These are phyloP conservation scores for Clavaria fumosa DNA, from an alignment of 768 basidiomycete species.

Conservation along the genomic window DNA sequence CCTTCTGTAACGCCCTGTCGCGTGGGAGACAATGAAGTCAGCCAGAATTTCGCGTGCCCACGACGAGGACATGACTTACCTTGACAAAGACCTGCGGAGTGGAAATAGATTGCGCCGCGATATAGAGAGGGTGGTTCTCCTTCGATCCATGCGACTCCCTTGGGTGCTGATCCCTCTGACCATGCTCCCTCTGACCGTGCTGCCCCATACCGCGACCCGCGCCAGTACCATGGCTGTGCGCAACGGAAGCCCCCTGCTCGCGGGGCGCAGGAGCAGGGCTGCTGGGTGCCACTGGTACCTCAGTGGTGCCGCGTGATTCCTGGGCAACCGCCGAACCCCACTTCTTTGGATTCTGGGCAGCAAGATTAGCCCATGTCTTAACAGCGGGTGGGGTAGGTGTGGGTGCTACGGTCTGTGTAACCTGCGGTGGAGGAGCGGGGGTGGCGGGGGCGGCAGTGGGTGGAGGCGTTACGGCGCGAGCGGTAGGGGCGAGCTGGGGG, in stretches of 20 bases:
- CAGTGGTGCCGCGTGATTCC: constrained; percentile 62
- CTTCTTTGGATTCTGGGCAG: constrained; percentile 65
- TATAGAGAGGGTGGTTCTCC: constrained; percentile 29
- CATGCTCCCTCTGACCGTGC: constrained; percentile 10
- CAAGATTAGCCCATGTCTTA: constrained; percentile 86
- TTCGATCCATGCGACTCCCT: constrained; percentile 10
- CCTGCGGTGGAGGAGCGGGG: constrained; percentile 17
- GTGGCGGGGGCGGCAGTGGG: constrained; percentile 19
- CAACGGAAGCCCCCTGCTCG: constrained; percentile 21
- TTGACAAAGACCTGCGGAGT: constrained; percentile 88
- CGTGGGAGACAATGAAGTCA: too few species aligned
- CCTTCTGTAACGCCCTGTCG: constrained; percentile 59
- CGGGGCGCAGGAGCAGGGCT: constrained; percentile 23
- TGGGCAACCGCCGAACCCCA: constrained; percentile 77
- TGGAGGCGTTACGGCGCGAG: too few species aligned
- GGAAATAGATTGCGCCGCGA: constrained; percentile 46
- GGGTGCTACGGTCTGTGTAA: constrained; percentile 5
- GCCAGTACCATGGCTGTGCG: constrained; percentile 13
- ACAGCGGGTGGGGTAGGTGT: constrained; percentile 34
- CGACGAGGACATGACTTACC: too few species aligned
- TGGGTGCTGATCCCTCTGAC: constrained; percentile 21
- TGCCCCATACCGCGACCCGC: constrained; percentile 22
- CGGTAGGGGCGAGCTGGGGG: constrained; percentile 12
- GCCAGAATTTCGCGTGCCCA: too few species aligned
- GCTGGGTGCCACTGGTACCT: constrained; percentile 24